These are phyloP conservation scores for Phytopythium sindhum DNA, from an alignment of 352 stramenopile species.

Conservation along the genomic window DNA sequence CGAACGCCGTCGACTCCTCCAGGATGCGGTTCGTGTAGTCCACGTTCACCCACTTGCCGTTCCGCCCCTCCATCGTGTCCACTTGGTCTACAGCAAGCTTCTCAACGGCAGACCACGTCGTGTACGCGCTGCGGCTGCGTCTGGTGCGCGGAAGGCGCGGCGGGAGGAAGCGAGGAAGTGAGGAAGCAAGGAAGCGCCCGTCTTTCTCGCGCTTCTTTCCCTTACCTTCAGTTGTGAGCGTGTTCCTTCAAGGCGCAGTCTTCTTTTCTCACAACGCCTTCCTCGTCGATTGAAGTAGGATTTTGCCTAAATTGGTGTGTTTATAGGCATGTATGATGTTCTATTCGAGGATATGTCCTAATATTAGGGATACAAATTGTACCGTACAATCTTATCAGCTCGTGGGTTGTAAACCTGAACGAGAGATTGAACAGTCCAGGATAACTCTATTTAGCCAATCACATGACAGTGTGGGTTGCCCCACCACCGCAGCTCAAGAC, in stretches of 20 bases:
- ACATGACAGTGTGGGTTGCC: neutral
- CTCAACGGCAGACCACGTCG: neutral
- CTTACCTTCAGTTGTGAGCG: neutral
- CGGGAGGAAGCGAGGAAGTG: neutral
- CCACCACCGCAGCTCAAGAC: neutral
- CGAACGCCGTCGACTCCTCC: conserved; percentile 37
- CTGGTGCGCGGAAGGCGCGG: neutral
- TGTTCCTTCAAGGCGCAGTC: conserved; percentile 1
- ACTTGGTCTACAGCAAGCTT: neutral
- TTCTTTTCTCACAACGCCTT: neutral
- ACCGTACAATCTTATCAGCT: conserved; percentile 1
- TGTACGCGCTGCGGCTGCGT: neutral
- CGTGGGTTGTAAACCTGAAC: conserved; percentile 3
- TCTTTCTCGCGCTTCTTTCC: conserved; percentile 2
- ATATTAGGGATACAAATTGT: neutral
- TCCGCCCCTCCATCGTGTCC: conserved; percentile 46
- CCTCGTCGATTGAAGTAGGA: neutral
- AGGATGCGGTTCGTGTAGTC: conserved; percentile 75
- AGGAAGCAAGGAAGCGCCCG: neutral
- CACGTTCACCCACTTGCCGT: conserved; percentile 87
- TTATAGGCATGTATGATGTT: neutral
- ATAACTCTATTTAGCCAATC: neutral
- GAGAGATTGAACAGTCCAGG: neutral
- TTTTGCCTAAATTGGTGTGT: neutral
- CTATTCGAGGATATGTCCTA: neutral